Percentiles rank a stretch among this genome's conserved stretches.
These are phyloP conservation scores for Pyrenula aspistea DNA, from an alignment of 495 filamentous ascomycete species.

Conservation along the genomic window DNA sequence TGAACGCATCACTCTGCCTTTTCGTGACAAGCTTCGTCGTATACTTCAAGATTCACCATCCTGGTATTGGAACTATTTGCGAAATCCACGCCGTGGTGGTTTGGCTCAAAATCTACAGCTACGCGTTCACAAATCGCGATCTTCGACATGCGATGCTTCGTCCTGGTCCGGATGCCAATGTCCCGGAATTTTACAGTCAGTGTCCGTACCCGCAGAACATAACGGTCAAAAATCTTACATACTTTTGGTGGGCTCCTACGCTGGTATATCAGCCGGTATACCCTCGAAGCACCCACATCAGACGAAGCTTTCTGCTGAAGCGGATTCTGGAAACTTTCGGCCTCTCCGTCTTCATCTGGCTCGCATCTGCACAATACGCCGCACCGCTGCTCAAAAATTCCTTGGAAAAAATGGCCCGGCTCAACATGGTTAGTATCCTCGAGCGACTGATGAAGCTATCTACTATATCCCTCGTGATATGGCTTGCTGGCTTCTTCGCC, in stretches of 20 bases:
- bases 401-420: conserved; percentile 67
- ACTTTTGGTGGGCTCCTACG: conserved; percentile 97
- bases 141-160: conserved; percentile 78
- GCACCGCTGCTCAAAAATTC: conserved; percentile 81
- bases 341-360: conserved; percentile 81
- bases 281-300: conserved; percentile 62
- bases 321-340: conserved; percentile 63
- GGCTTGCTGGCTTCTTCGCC: conserved; percentile 94
- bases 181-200: conserved; percentile 69
- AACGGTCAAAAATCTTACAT: conserved; percentile 70
- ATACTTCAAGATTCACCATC: conserved; percentile 83
- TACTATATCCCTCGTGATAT: conserved; percentile 86
- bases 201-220: conserved; percentile 88
- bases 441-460: conserved; percentile 90
- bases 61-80: conserved; percentile 80
- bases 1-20: conserved; percentile 77
- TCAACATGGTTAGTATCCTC: conserved; percentile 69
- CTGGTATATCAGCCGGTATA: conserved; percentile 96
- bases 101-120: conserved; percentile 90
- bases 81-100: conserved; percentile 90
- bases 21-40: conserved; percentile 71
- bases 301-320: conserved; percentile 79
- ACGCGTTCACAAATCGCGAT: conserved; percentile 93
- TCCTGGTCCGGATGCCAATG: conserved; percentile 38
- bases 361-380: conserved; percentile 84